Base-by-base conservation (phyloP, 306 rosid genomes). In the Rubus parviflorus region DNA sequence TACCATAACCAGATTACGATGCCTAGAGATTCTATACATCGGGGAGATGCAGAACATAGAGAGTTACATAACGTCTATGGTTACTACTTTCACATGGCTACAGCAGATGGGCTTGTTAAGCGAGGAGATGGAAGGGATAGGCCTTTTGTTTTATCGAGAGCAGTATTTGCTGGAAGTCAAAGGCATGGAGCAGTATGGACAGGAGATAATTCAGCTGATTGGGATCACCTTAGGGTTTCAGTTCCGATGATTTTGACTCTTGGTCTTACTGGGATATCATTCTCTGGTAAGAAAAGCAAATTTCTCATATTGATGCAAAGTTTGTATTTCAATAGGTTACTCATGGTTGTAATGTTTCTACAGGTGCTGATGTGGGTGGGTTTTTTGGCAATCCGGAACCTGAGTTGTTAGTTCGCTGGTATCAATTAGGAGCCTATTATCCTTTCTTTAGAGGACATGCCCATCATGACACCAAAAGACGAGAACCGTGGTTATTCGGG, bases 401-500 rank as follows among this genome's bases (percentile, higher is more conserved):
- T 40, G 96, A 89, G 77, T 85, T 95, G 86, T 85, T 95, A 79
- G 91, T 95, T 81, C 99, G 98, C 19, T 95, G 99, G 99, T 95
- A 91, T 86, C 99, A 92, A 76, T 41, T 95, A 22, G 99, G 99
- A 70, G 94, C 99, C 73, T 95, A 37, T 83, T 92, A 89, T 84
- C 99, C 98, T 67, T 95, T 95, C 90, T 92, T 91, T 65, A 89
- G 99, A 79, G 97, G 77, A 72, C 99, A 95, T 84, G 98, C 99
- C 30, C 98, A 95, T 85, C 97, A 92, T 48, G 99, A 95, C 88
- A 92, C 99, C 17, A 95, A 85, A 85, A 90, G 99, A 83, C 90
- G 99, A 75, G 99, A 95, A 75, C 99, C 99, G 40, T 95, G 99
- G 99, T 78, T 95, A 65, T 95, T 92, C 79, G 99, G 99, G 98